Percentiles rank a stretch among this genome's conserved stretches.
These are phyloP conservation scores for Lippia alba DNA, from an alignment of 305 asterid genomes.

Conservation along the genomic window DNA sequence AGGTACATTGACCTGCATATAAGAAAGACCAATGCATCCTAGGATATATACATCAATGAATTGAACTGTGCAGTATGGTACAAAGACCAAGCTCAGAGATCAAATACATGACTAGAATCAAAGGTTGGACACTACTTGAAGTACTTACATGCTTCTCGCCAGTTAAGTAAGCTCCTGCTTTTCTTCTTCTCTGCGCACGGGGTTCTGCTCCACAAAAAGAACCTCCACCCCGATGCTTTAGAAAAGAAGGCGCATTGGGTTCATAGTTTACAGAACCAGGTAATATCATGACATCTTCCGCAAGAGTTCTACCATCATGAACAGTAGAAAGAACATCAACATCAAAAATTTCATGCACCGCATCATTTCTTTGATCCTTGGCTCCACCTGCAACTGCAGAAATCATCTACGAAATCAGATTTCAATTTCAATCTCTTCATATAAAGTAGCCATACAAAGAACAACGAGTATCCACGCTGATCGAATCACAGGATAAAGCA, in stretches of 20 bases:
- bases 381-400: conserved; percentile 53
- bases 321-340: conserved; percentile 46
- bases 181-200: conserved; percentile 34
- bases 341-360: conserved; percentile 34
- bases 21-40: conserved; percentile 17
- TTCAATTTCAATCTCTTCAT: neutral
- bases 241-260: conserved; percentile 28
- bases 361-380: conserved; percentile 28
- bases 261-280: conserved; percentile 39
- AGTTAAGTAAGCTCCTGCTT: conserved; percentile 38
- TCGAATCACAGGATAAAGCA: neutral
- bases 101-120: conserved; percentile 34
- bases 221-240: conserved; percentile 33
- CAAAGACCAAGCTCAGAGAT: conserved; percentile 24
- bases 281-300: conserved; percentile 31
- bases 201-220: conserved; percentile 40
- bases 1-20: conserved; percentile 44
- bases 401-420: conserved; percentile 25
- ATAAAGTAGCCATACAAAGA: neutral
- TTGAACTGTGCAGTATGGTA: conserved; percentile 14
- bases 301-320: conserved; percentile 33
- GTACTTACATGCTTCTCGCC: conserved; percentile 43
- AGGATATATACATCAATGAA: conserved; percentile 27
- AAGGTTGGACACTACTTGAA: conserved; percentile 27
- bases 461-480: neutral